Conservation (phyloP, 2,329 filamentous ascomycete species). For the Fusarium ambrosium region DNA sequence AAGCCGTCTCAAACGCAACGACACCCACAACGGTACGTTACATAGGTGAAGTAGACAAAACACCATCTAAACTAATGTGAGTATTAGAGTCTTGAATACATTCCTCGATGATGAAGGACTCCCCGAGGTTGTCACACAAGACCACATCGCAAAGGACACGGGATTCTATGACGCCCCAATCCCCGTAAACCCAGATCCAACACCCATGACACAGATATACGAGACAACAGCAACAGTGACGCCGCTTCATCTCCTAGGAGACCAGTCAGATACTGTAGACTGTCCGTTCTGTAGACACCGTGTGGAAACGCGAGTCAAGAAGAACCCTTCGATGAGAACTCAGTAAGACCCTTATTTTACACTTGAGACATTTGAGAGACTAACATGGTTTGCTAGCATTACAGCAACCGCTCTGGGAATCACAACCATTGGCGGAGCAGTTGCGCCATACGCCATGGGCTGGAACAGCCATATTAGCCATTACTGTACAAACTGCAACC, state of each 20-base stretch:
- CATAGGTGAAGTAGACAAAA: not conserved
- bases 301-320: constrained; percentile 39
- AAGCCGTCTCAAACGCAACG: not conserved
- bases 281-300: constrained; percentile 42
- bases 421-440: constrained; percentile 37
- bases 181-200: constrained; percentile 34
- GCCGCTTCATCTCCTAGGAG: constrained; percentile 37
- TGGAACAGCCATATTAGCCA: constrained; percentile 39
- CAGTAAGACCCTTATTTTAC: constrained; percentile 24
- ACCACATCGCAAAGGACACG: not conserved
- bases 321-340: constrained; percentile 35
- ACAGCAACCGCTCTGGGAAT: constrained; percentile 39
- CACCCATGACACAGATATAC: constrained; percentile 9
- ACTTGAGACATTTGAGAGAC: fast-evolving
- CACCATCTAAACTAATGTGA: not conserved
- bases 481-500: constrained; percentile 41
- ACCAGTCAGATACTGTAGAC: constrained; percentile 42
- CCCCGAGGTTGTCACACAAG: constrained; percentile 32
- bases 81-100: constrained; percentile 16
- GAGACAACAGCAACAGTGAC: constrained; percentile 29
- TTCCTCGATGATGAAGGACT: constrained; percentile 35
- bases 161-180: constrained; percentile 33
- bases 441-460: constrained; percentile 36
- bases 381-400: constrained; percentile 16
- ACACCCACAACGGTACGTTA: constrained; percentile 2